These are phyloP conservation scores for Aspergillus nidulans DNA, from an alignment of 495 filamentous ascomycete genomes.

Conservation along the genomic window DNA sequence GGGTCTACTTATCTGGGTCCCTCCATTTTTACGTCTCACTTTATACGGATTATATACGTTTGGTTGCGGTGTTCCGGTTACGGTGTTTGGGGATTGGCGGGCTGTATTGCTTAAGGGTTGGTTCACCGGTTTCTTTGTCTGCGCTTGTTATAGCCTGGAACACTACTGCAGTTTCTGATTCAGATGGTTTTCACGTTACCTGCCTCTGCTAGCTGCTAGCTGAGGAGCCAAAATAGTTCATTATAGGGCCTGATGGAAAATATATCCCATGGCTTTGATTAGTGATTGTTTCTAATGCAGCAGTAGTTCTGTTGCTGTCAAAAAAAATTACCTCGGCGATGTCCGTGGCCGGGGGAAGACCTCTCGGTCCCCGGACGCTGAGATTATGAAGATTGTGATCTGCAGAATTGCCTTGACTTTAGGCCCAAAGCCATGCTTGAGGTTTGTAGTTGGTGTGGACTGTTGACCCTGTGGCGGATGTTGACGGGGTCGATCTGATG, in stretches of 20 bases:
- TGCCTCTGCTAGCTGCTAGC: background rate
- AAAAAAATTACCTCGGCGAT: background rate
- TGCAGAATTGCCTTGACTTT: background rate
- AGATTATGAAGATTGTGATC: background rate
- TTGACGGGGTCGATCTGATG: background rate
- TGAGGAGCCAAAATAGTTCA: background rate
- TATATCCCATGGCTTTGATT: background rate
- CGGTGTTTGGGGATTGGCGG: slow-evolving; percentile 29
- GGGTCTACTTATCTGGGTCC: background rate
- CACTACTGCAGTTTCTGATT: background rate
- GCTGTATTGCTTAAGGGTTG: slow-evolving; percentile 30
- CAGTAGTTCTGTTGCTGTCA: background rate
- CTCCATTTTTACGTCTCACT: background rate
- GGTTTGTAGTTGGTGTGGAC: no score
- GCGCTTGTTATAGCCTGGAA: background rate
- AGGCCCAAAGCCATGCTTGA: background rate
- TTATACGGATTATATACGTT: background rate
- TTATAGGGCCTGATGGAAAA: background rate
- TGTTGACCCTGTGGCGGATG: background rate
- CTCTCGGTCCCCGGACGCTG: background rate
- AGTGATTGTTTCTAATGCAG: background rate
- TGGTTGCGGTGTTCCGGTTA: slow-evolving; percentile 17
- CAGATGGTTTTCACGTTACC: background rate
- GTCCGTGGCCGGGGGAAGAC: background rate
- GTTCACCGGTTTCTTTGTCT: slow-evolving; percentile 5